Percentiles rank a stretch among this genome's conserved stretches.
Conservation (phyloP, 768 basidiomycete genomes). For the Naganishia vaughanmartiniae region DNA sequence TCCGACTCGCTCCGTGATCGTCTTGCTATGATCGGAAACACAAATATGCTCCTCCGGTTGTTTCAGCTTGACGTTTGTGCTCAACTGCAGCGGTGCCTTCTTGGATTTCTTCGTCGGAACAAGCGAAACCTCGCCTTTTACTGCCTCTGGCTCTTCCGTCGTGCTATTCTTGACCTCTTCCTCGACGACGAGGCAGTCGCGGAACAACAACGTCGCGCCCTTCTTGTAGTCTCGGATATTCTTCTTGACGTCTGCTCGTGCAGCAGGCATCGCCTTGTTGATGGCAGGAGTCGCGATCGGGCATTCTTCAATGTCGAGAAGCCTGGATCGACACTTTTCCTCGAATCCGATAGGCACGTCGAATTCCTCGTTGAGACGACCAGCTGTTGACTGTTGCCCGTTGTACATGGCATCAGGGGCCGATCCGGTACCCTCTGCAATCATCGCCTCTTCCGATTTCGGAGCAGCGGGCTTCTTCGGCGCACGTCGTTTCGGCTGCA, state of each 20-base stretch:
- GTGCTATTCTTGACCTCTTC: not conserved
- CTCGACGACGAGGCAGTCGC: conserved; percentile 66
- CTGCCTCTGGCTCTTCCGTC: conserved; percentile 17
- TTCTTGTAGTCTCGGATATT: conserved; percentile 76
- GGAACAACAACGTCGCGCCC: conserved; percentile 83
- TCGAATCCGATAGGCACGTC: conserved; percentile 33
- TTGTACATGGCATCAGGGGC: conserved; percentile 26
- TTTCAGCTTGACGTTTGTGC: conserved; percentile 31
- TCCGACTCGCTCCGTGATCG: conserved; percentile 80
- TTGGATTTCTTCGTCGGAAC: conserved; percentile 26
- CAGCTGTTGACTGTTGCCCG: not conserved
- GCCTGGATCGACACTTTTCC: conserved; percentile 28
- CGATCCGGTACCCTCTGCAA: not conserved
- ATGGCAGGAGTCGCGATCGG: conserved; percentile 81
- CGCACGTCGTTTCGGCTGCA: conserved; percentile 63
- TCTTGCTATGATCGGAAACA: conserved; percentile 74
- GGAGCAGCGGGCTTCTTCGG: conserved; percentile 58
- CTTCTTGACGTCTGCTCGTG: conserved; percentile 69
- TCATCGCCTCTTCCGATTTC: conserved; percentile 1
- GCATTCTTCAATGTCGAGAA: conserved; percentile 60
- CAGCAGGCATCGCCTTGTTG: conserved; percentile 64
- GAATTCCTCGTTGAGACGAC: not conserved
- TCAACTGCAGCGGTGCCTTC: conserved; percentile 21
- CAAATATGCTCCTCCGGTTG: conserved; percentile 62
- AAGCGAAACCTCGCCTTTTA: conserved; percentile 17